Base-by-base conservation (phyloP, 1,139 yeast genomes). In the Debaryomyces psychrophilus region DNA sequence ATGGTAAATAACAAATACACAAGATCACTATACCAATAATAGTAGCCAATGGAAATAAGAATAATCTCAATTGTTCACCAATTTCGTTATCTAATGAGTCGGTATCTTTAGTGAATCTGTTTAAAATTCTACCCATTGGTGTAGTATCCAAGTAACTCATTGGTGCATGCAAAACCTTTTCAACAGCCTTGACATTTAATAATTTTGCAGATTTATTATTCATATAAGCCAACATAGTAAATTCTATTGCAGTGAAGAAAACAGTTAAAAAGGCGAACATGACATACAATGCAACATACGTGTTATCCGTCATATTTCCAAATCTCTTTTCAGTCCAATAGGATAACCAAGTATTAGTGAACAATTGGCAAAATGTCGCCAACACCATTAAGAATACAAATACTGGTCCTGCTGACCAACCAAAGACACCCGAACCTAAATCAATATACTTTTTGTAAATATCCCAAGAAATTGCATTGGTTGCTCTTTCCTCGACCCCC, bases 91-190 rank as follows among this genome's bases (percentile, higher is more conserved):
- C 79, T 53, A 75, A 68, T 8, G 75, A 65, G 55, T 75, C 79
- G 8, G 79, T 73, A 55, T 75, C 79, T 53, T 71, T 73, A 7
- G 78, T 73, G 53, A 96, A 47, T 86, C 92, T 61, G 59, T 73
- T 73, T 57, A 75, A 64, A 29, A 75, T 67, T 60, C 79, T 64
- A 17, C 79, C 79, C 56, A 73, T 58, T 5, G 79, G 79, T 41
- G 69, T 73, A 12, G 76, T 67, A 57, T 74, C 79, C 61, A 74
- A 65, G 54, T 65, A 74, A 41, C 70, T 61, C 78, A 74, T 72
- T 41, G 79, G 79, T 1, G 74, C 71, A 55, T 71, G 77, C 51
- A 74, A 65, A 14, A 74, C 59, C 45, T 58, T 68, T 25, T 58
- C 59, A 34, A 70, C 70, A 6, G 78, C 77, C 44, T 56, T 61